Evolutionary conservation across 2,329 filamentous ascomycete species (phyloP), one percentile per base, ranked within the genome.

Genomic region (Cercospora sesami): DNA sequence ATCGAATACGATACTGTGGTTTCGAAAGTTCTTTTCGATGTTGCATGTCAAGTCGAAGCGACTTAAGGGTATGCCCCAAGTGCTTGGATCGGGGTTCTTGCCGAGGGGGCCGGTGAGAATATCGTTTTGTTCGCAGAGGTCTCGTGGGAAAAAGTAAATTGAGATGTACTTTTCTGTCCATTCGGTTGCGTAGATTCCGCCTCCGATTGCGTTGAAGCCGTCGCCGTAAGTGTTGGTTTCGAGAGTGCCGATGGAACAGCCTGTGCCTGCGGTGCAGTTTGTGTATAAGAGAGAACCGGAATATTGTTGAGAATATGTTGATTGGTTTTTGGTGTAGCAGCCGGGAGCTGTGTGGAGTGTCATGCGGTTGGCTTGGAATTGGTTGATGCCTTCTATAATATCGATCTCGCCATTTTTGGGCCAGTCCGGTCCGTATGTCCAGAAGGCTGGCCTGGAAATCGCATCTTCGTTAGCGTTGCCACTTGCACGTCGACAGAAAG

Each of bases 1-100:
- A 79, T 95, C 95, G 83, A 96, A 93, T 6, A 86, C 87, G 28
- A 86, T 81, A 12, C 74, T 66, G 58, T 80, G 76, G 58, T 79
- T 70, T 2, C 59, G 73, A 73, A 82, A 80, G 16, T 77, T 68
- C 12, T 63, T 61, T 67, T 77, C 64, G 63, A 81, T 78, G 42
- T 79, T 71, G 66, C 80, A 82, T 33, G 68, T 72, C 16, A 79
- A 78, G 51, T 73, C 86, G 78, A 92, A 92, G 65, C 90, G 87
- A 0, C 89, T 88, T 4, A 87, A 72, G 0, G 90, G 87, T 1
- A 78, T 82, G 26, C 89, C 89, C 88, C 90, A 92, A 6, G 80
- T 80, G 57, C 82, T 84, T 0, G 90, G 88, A 71, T 90, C 82
- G 0, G 90, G 90, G 0, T 69, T 74, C 42, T 71, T 71, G 30